These are phyloP conservation scores for Beverwykella pulmonaria DNA, from an alignment of 495 filamentous ascomycete species.

Conservation along the genomic window DNA sequence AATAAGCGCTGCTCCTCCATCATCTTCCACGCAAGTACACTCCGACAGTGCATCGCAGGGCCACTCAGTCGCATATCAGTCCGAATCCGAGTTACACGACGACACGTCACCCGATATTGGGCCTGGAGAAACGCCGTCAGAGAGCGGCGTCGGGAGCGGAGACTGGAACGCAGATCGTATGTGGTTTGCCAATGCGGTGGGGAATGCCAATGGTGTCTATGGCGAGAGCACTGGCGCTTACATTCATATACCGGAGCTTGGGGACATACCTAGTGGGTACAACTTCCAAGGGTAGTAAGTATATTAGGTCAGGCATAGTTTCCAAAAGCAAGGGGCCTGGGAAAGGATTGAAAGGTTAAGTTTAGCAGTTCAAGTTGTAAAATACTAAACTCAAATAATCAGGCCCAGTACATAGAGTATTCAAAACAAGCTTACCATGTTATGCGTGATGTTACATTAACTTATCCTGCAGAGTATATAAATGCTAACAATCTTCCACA, in stretches of 20 bases:
- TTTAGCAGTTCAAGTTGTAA: no score
- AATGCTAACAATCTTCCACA: no score
- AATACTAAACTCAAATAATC: no score
- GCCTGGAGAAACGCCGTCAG: slow-evolving; percentile 9
- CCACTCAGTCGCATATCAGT: slow-evolving; percentile 20
- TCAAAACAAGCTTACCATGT: no score
- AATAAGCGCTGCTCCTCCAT: background rate
- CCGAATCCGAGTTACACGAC: slow-evolving; percentile 30
- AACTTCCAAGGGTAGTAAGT: slow-evolving; percentile 5
- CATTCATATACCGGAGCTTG: slow-evolving; percentile 10
- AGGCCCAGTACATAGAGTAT: no score
- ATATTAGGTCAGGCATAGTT: no score
- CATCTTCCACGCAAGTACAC: background rate
- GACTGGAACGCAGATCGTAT: slow-evolving; percentile 18
- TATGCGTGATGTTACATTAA: no score
- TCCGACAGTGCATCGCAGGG: slow-evolving; percentile 9
- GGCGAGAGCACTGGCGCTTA: background rate
- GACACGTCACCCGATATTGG: slow-evolving; percentile 15
- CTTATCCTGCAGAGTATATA: no score
- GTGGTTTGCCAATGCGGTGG: slow-evolving; percentile 17
- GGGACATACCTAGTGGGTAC: slow-evolving; percentile 9
- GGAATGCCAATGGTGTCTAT: background rate
- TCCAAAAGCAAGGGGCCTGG: no score
- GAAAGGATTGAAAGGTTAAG: no score
- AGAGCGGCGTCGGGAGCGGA: background rate